A percentile compares a stretch with the other conserved stretches of the same genome.
phyloP scores from a whole-genome alignment of 345 rosid genomes.

The Euclidium syriacum region DNA sequence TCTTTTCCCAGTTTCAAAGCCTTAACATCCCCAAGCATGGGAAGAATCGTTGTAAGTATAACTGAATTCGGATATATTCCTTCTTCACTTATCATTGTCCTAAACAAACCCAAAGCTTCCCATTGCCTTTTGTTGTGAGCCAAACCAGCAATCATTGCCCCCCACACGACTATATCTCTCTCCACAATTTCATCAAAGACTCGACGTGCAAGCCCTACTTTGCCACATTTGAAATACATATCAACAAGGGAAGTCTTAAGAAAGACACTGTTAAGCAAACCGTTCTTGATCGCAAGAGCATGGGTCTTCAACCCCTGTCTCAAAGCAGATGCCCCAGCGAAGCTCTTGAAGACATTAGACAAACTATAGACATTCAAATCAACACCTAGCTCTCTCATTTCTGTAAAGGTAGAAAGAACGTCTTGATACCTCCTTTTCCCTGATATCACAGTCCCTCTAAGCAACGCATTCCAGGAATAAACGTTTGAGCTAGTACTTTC shows the following conservation, averaged over 20 bases:
- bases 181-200: slow-evolving; percentile 66
- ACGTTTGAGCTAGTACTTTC: slow-evolving; percentile 45
- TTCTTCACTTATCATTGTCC: slow-evolving; percentile 67
- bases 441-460: slow-evolving; percentile 71
- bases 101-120: slow-evolving; percentile 58
- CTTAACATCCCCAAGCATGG: slow-evolving; percentile 59
- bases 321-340: slow-evolving; percentile 71
- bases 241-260: slow-evolving; percentile 71
- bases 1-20: slow-evolving; percentile 58
- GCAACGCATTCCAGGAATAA: slow-evolving; percentile 80
- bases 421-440: slow-evolving; percentile 57
- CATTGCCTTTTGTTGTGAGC: slow-evolving; percentile 58
- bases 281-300: slow-evolving; percentile 67
- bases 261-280: slow-evolving; percentile 45
- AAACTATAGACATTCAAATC: slow-evolving; percentile 68
- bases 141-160: slow-evolving; percentile 80
- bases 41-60: slow-evolving; percentile 57
- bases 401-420: slow-evolving; percentile 50
- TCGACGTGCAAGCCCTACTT: slow-evolving; percentile 47
- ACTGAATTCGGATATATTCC: slow-evolving; percentile 65
- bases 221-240: slow-evolving; percentile 79
- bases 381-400: slow-evolving; percentile 68
- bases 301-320: slow-evolving; percentile 67
- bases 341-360: slow-evolving; percentile 73
- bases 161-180: slow-evolving; percentile 74